A percentile compares a stretch with the other conserved stretches of the same genome.
Evolutionary conservation across 139 green algal genomes (phyloP).

Genomic region (Trebouxia sp.): DNA sequence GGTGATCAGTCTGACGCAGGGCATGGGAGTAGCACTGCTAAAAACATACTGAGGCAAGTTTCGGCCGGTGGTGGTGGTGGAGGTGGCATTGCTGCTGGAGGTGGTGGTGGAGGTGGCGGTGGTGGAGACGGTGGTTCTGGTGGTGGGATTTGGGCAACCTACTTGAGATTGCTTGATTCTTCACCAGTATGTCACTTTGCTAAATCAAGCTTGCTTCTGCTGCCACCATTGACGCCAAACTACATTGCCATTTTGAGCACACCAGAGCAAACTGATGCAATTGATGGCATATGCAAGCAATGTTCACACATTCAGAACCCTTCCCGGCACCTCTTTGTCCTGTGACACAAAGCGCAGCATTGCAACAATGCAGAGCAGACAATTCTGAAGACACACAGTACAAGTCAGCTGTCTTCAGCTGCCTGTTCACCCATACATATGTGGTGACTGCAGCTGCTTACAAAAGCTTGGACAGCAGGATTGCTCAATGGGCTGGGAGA

Average conservation of each 20-base stretch:
- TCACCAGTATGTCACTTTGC: slow-evolving; percentile 30
- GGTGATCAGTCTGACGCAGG: too few species aligned
- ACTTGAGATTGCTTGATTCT: slow-evolving; percentile 52
- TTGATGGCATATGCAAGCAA: too few species aligned
- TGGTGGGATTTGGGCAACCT: slow-evolving; percentile 52
- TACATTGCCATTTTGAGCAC: too few species aligned
- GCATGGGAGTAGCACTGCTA: too few species aligned
- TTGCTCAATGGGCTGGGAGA: slow-evolving; percentile 88
- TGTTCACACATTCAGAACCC: too few species aligned
- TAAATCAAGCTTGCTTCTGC: not conserved
- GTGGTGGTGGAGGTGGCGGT: slow-evolving; percentile 38
- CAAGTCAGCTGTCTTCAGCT: too few species aligned
- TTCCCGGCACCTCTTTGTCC: too few species aligned
- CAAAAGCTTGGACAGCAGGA: slow-evolving; percentile 79
- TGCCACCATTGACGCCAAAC: not conserved
- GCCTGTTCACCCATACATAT: too few species aligned
- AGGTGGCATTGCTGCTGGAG: slow-evolving; percentile 35
- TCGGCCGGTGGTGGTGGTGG: slow-evolving; percentile 33
- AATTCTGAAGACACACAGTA: too few species aligned
- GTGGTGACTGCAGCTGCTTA: slow-evolving; percentile 53
- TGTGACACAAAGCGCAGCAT: too few species aligned
- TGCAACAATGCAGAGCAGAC: too few species aligned
- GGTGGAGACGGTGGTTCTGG: slow-evolving; percentile 34
- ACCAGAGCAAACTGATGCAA: too few species aligned
- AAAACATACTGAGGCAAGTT: not conserved